These are phyloP conservation scores for Suhomyces vadensis DNA, from an alignment of 805 yeast species.

Conservation along the genomic window DNA sequence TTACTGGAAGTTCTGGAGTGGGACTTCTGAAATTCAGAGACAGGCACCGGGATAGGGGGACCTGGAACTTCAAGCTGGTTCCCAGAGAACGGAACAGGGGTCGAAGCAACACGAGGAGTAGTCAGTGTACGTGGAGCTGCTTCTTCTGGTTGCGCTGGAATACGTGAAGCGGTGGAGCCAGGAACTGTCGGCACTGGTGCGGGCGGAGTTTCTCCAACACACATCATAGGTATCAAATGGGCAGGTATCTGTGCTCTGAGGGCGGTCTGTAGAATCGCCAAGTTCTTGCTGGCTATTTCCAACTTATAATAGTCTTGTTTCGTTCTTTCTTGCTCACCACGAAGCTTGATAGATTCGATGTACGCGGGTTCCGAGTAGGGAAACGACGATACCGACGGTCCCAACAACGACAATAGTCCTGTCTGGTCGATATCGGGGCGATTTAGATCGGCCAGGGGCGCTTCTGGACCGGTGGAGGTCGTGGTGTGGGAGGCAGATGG, in stretches of 20 bases:
- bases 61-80: background rate
- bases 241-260: constrained; percentile 63
- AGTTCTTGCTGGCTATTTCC: constrained; percentile 59
- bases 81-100: background rate
- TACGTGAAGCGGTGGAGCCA: background rate
- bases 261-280: constrained; percentile 65
- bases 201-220: constrained; percentile 33
- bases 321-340: constrained; percentile 75
- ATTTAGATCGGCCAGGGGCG: too few species aligned
- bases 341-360: constrained; percentile 56
- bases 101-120: constrained; percentile 11
- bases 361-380: constrained; percentile 60
- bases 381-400: constrained; percentile 53
- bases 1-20: constrained; percentile 6
- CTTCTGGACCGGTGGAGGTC: too few species aligned
- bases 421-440: constrained; percentile 12
- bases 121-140: background rate
- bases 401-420: constrained; percentile 44
- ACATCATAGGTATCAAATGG: constrained; percentile 59
- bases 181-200: constrained; percentile 13
- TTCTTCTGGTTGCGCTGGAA: background rate
- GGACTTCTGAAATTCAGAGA: background rate
- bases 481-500: background rate
- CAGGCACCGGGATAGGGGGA: background rate
- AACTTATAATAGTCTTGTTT: constrained; percentile 74